phyloP scores from a whole-genome alignment of 2,329 filamentous ascomycete genomes.

The Pseudogymnoascus sp. region DNA sequence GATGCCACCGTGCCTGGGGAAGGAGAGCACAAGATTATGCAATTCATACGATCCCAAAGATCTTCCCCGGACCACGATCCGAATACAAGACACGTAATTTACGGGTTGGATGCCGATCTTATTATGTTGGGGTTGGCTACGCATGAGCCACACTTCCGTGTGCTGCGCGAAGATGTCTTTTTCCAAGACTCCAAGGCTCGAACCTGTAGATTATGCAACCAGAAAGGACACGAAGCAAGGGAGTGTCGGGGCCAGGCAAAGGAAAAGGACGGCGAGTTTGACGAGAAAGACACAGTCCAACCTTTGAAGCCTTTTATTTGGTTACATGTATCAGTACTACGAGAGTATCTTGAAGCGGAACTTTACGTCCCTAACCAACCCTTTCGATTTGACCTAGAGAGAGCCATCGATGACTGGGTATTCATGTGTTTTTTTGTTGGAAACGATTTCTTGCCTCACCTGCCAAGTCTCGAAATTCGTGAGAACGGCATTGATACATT shows the following conservation, averaged over 20 bases:
- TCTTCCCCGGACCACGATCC: constrained; percentile 86
- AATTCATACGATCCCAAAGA: constrained; percentile 90
- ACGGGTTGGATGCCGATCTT: constrained; percentile 92
- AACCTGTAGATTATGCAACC: constrained; percentile 80
- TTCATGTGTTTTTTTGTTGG: constrained; percentile 99
- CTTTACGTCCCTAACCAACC: constrained; percentile 73
- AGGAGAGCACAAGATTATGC: constrained; percentile 99
- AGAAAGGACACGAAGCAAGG: constrained; percentile 81
- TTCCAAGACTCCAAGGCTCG: constrained; percentile 77
- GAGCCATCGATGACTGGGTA: constrained; percentile 94
- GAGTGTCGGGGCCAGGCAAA: constrained; percentile 75
- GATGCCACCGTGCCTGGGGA: constrained; percentile 96
- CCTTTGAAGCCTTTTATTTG: constrained; percentile 91
- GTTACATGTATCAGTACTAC: constrained; percentile 84
- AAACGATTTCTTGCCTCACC: constrained; percentile 94
- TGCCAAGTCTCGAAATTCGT: constrained; percentile 94
- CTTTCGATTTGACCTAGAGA: constrained; percentile 87
- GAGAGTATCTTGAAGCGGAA: constrained; percentile 89
- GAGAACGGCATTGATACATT: constrained; percentile 96
- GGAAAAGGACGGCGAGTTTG: constrained; percentile 68
- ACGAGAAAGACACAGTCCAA: constrained; percentile 66
- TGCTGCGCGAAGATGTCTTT: constrained; percentile 94
- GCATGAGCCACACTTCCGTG: constrained; percentile 93
- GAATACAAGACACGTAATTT: constrained; percentile 96
- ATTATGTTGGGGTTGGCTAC: constrained; percentile 98